Evolutionary conservation across 768 basidiomycete species (phyloP), one percentile per base, ranked within the genome.

Genomic region (Rhodotorula babjevae): DNA sequence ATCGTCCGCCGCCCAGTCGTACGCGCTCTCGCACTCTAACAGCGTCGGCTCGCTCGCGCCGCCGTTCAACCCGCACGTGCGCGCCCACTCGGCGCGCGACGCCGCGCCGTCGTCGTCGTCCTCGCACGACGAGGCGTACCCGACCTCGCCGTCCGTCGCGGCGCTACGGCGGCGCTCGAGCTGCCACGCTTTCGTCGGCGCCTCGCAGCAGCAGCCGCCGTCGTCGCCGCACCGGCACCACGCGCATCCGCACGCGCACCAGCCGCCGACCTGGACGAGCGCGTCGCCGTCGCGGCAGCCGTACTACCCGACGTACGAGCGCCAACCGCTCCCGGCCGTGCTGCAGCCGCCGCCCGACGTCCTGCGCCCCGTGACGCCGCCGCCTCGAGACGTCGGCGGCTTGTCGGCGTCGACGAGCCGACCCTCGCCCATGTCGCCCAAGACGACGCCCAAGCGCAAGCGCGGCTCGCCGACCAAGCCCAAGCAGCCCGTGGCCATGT

Each of bases 401-500:
- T n/a, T 55, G 27, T 12, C 49, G 16, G 12, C 44, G 7, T 27
- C 42, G 11, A 7, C 27, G 10, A 42, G 36, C 36, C 14, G 44
- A 3, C 2, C 67, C 40, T 31, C 44, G 14, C 53, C 61, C n/a
- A 19, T 19, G 29, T 11, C 23, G n/a, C 29, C 23, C 40, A 64
- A 49, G 57, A 14, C 53, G 53, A 64, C 63, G 44, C 55, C 44
- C 52, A 74, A 74, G 60, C 47, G 61, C 58, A 66, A 66, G 61
- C 19, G 25, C 10, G 61, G 36, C 3, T 58, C 50, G 3, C 29
- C 64, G 44, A 40, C 25, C 15, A 55, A 65, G 60, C 44, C 31
- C 6, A 72, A 72, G 52, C 58, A 52, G 42, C 40, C 58, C 6
- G 42, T 7, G 25, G 58, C 61, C n/a, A 72, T 72, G 70, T 75